Evolutionary conservation across 2,329 filamentous ascomycete genomes (phyloP), one percentile per base, ranked within the genome.

Genomic region (Amauroascus niger): DNA sequence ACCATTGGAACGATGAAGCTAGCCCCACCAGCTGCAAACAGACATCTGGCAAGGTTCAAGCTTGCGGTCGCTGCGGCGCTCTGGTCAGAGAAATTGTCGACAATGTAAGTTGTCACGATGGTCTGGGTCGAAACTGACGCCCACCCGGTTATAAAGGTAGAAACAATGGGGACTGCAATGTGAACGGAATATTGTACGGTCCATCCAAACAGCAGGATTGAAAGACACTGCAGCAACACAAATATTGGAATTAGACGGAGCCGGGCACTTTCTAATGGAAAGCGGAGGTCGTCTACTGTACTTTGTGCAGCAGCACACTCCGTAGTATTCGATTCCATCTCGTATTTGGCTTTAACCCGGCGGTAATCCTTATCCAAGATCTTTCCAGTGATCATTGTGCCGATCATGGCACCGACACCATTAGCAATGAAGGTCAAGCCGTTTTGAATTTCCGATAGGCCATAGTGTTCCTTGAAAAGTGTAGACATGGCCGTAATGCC

Each of bases 351-450:
- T 43, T 73, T 72, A 39, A 73, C 66, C 0, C 70, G 69, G 1
- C 65, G 67, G 59, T 80, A 81, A 53, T 81, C 75, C 14, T 63
- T 53, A 56, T 81, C 74, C 0, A 81, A 69, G 30, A 80, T 67
- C 47, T 72, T 78, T 16, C 79, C 78, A 0, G 73, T 77, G 9
- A 76, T 60, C 0, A 79, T 63, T 0, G 76, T 79, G 1, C 77
- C 78, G 2, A 78, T 61, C 58, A 80, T 78, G 16, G 74, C 78
- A 0, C 79, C 78, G 0, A 72, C 71, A 0, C 79, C 79, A 22
- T 79, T 79, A 20, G 77, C 75, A 1, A 81, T 72, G 55, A 79
- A 81, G 0, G 74, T 74, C 1, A 79, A 63, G 0, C 76, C 76
- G 13, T 76, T 72, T 40, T 77, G 67, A 3, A 69, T 71, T 53